Conservation (phyloP, 169 alveolate species). For the Cryptosporidium ubiquitum region DNA sequence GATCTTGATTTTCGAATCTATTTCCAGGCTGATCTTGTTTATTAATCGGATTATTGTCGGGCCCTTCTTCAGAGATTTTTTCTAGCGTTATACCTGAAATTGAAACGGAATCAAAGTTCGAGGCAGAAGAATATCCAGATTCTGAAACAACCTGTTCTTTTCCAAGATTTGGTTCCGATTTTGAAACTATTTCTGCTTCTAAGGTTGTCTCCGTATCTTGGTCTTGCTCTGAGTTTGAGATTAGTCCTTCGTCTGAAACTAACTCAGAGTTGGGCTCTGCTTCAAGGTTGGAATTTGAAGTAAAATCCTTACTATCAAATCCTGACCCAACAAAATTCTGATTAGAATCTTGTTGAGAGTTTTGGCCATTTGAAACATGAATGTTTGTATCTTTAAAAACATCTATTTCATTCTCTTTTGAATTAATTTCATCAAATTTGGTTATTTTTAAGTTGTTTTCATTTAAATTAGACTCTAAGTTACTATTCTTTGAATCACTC, state of each 20-base stretch:
- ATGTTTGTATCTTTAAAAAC: too few relatives aligned
- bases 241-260: neutral
- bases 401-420: neutral
- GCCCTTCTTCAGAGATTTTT: neutral
- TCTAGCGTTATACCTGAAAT: neutral
- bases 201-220: neutral
- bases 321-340: neutral
- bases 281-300: neutral
- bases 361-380: neutral
- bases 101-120: neutral
- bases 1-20: neutral
- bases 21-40: neutral
- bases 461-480: neutral
- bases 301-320: neutral
- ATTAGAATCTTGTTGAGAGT: neutral
- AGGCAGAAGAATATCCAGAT: neutral
- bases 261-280: neutral
- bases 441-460: neutral
- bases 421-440: neutral
- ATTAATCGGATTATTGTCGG: too few relatives aligned
- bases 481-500: neutral
- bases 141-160: neutral
- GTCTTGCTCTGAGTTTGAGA: neutral
- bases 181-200: neutral
- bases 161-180: neutral